Evolutionary conservation across 768 basidiomycete species (phyloP), one percentile per base, ranked within the genome.

Genomic region (Boletus sensibilis): DNA sequence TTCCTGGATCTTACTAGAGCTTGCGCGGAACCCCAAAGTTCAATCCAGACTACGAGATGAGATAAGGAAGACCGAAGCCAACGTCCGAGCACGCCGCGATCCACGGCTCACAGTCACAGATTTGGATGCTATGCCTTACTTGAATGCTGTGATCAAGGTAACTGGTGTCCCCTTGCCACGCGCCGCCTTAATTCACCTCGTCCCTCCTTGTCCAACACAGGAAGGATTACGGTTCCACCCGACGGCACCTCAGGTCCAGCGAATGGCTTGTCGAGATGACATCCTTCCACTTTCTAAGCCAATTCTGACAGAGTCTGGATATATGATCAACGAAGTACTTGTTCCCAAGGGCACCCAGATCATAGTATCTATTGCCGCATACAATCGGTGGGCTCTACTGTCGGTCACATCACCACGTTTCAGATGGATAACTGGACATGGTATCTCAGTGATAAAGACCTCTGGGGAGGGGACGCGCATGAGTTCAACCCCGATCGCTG

Each of bases 1-100:
- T 23, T 72, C 78, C 48, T 90, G 84, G 84, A 78, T 79, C 4
- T 69, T 90, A 2, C 74, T 85, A 49, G 83, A 86, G 60, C 75
- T 92, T 12, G 79, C 84, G 1, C 77, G 74, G 33, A 71, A 84
- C 56, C 83, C 80, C 0, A 73, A 81, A 18, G 68, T 82, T 13
- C 89, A 91, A 65, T 71, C 70, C 2, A 78, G 76, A 50, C 79
- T 92, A 14, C 81, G 90, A 18, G 74, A 48, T 11, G 62, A 63
- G 34, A 63, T 63, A 43, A 53, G 55, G 39, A 51, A 48, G 38
- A 56, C 38, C 4, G 21, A 34, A 11, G 41, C 52, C 0, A 13
- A n/a, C 25, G 35, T 46, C 7, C 40, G 25, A 11, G 35, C 53
- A 12, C 54, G 50, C 8, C n/a, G 49, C 8, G 45, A 61, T 37